These are phyloP conservation scores for Botrytis porri DNA, from an alignment of 2,329 filamentous ascomycete species.

Conservation along the genomic window DNA sequence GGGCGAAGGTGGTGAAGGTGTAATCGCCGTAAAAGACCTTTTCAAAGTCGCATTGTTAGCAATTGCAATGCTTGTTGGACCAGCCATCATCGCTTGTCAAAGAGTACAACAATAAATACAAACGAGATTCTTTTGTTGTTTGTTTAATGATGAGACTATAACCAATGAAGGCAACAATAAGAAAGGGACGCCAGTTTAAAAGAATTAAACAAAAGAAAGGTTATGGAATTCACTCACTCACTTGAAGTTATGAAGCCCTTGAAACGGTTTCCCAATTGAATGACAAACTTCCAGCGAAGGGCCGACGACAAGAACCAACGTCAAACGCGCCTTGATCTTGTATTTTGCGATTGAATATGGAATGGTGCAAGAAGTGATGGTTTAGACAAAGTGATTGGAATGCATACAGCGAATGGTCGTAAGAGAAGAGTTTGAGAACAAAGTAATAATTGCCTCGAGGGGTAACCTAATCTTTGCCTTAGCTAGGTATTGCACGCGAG, in stretches of 20 bases:
- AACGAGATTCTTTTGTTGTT: constrained; percentile 1
- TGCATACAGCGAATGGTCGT: constrained; percentile 12
- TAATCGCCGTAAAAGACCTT: constrained; percentile 32
- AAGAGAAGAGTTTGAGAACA: constrained; percentile 13
- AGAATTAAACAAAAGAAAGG: neutral
- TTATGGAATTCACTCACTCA: neutral
- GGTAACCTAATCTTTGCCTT: constrained; percentile 17
- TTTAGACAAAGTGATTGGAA: constrained; percentile 15
- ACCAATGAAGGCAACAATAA: neutral
- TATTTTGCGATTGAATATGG: constrained; percentile 9
- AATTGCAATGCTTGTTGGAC: constrained; percentile 28
- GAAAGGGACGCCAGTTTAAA: neutral
- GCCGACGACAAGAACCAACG: constrained; percentile 13
- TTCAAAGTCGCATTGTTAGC: constrained; percentile 36
- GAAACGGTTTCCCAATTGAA: neutral
- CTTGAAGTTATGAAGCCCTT: constrained; percentile 12
- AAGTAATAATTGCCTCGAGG: constrained; percentile 16
- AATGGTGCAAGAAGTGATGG: neutral
- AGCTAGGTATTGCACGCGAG: constrained; percentile 17
- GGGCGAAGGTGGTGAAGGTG: constrained; percentile 26
- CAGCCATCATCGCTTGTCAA: constrained; percentile 26
- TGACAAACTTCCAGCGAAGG: neutral
- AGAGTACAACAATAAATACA: neutral
- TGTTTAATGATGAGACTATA: neutral
- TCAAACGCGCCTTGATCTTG: neutral